A percentile compares a stretch with the other conserved stretches of the same genome.
Conservation (phyloP, 345 rosid genomes). For the Bruguiera parviflora region DNA sequence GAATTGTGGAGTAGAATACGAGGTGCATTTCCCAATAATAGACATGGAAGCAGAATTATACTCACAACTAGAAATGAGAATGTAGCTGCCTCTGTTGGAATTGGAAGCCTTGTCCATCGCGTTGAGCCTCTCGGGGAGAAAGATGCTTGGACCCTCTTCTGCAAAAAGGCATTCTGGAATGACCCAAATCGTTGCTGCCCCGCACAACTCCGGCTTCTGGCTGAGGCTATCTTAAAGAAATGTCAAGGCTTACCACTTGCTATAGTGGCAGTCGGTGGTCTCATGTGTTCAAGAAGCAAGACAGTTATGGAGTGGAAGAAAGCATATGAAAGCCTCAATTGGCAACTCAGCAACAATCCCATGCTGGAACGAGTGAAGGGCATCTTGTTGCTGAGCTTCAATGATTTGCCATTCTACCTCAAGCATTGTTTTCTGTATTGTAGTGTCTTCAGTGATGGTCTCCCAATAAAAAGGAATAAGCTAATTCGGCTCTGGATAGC, state of each 20-base stretch:
- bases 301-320: slow-evolving; percentile 22
- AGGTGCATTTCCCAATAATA: slow-evolving; percentile 25
- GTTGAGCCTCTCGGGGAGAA: slow-evolving; percentile 20
- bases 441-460: slow-evolving; percentile 23
- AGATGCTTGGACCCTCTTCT: slow-evolving; percentile 30
- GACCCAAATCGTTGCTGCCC: slow-evolving; percentile 19
- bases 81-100: slow-evolving; percentile 24
- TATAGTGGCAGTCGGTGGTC: slow-evolving; percentile 27
- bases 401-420: slow-evolving; percentile 29
- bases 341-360: slow-evolving; percentile 28
- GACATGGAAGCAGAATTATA: slow-evolving; percentile 24
- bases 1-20: slow-evolving; percentile 25
- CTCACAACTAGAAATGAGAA: slow-evolving; percentile 29
- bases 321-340: slow-evolving; percentile 21
- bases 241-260: slow-evolving; percentile 29
- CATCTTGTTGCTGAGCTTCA: slow-evolving; percentile 22
- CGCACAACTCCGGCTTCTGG: slow-evolving; percentile 13
- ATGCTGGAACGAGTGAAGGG: slow-evolving; percentile 25
- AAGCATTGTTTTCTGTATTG: slow-evolving; percentile 27
- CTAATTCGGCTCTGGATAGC: slow-evolving; percentile 28
- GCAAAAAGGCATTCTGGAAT: slow-evolving; percentile 30
- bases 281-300: slow-evolving; percentile 23
- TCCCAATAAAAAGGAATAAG: slow-evolving; percentile 17
- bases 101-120: slow-evolving; percentile 19
- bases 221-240: slow-evolving; percentile 25